phyloP scores from a whole-genome alignment of 108 stramenopile genomes.

The Cyclotella cryptica region DNA sequence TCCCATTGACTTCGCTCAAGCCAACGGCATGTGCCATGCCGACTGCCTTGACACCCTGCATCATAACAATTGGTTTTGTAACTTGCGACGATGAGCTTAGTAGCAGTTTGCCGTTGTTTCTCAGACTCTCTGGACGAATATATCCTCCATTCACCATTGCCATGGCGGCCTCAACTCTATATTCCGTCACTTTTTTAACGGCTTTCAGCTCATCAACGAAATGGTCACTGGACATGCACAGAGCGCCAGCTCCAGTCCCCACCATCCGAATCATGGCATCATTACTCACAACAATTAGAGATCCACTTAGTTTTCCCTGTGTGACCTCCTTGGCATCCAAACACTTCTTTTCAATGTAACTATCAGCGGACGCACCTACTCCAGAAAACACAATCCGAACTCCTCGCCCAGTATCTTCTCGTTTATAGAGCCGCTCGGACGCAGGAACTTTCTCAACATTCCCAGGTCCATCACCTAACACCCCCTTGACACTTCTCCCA shows the following conservation, averaged over 20 bases:
- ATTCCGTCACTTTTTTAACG: conserved; percentile 68
- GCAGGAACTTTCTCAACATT: conserved; percentile 30
- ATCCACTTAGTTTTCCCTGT: conserved; percentile 65
- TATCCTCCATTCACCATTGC: conserved; percentile 71
- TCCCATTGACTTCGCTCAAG: conserved; percentile 42
- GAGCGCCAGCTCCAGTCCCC: conserved; percentile 71
- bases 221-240: conserved; percentile 76
- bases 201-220: conserved; percentile 86
- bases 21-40: conserved; percentile 35
- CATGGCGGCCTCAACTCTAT: conserved; percentile 80
- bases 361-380: conserved; percentile 75
- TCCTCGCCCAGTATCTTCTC: conserved; percentile 62
- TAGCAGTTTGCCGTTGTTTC: conserved; percentile 39
- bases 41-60: conserved; percentile 42
- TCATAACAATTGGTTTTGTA: background rate
- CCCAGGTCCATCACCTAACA: conserved; percentile 58
- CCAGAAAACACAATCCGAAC: conserved; percentile 79
- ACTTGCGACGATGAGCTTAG: background rate
- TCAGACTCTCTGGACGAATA: conserved; percentile 67
- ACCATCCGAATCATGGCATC: conserved; percentile 84
- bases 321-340: conserved; percentile 77
- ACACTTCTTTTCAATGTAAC: conserved; percentile 81
- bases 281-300: conserved; percentile 79
- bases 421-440: conserved; percentile 40
- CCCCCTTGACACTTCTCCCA: conserved; percentile 52